Evolutionary conservation across 75 land plant genomes (phyloP).

Genomic region (Cunninghamia lanceolata): DNA sequence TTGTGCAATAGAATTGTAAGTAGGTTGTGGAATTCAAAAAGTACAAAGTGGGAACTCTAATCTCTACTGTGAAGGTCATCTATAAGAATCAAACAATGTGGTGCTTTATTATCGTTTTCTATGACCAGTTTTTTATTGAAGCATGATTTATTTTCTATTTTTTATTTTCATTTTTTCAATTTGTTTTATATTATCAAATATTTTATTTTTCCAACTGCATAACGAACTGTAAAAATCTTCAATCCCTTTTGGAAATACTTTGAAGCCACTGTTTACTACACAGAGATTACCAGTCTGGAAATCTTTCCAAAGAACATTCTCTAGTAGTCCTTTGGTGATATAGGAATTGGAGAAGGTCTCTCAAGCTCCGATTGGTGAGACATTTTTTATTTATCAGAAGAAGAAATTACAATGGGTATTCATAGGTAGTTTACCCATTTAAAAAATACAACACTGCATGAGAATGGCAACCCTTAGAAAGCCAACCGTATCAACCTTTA

Average conservation of each 20-base stretch:
- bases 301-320: neutral
- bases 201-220: neutral
- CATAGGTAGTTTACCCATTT: no score
- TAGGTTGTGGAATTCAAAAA: neutral
- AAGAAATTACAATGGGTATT: no score
- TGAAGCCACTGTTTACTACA: neutral
- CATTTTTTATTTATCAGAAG: no score
- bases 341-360: no score
- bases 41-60: neutral
- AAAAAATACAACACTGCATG: no score
- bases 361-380: no score
- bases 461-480: no score
- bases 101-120: neutral
- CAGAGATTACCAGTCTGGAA: neutral
- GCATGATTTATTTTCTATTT: neutral
- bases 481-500: no score
- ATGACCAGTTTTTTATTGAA: neutral
- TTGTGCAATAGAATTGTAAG: neutral
- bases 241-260: neutral
- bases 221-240: neutral
- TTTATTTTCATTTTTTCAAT: neutral
- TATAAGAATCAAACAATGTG: neutral
- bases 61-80: neutral
- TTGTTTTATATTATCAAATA: neutral
- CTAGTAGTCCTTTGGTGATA: neutral